These are phyloP conservation scores for Nigrospora sphaerica DNA, from an alignment of 2,329 filamentous ascomycete genomes.

Conservation along the genomic window DNA sequence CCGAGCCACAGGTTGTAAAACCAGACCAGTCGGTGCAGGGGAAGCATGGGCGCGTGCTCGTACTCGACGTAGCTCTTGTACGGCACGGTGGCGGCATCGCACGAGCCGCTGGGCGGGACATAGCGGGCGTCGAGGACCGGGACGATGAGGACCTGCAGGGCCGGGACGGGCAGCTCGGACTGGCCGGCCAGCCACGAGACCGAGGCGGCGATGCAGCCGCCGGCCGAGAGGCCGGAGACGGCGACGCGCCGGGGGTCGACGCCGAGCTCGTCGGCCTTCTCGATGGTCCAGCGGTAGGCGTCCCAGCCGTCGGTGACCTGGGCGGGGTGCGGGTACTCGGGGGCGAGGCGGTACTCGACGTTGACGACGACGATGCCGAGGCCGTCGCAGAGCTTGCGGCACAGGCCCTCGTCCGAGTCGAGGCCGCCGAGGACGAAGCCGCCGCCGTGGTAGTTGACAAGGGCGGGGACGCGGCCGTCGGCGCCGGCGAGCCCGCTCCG, in stretches of 20 bases:
- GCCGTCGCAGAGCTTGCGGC: slow-evolving; percentile 41
- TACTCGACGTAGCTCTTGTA: slow-evolving; percentile 23
- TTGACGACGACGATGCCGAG: slow-evolving; percentile 53
- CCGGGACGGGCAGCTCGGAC: slow-evolving; percentile 16
- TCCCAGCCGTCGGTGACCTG: slow-evolving; percentile 61
- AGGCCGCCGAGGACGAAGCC: slow-evolving; percentile 58
- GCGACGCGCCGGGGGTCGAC: slow-evolving; percentile 50
- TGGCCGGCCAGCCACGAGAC: too few species aligned
- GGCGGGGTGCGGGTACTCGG: slow-evolving; percentile 56
- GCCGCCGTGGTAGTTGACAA: slow-evolving; percentile 63
- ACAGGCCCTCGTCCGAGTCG: slow-evolving; percentile 58
- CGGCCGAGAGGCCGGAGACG: slow-evolving; percentile 58
- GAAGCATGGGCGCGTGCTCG: slow-evolving; percentile 26
- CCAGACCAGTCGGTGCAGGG: slow-evolving; percentile 24
- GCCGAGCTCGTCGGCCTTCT: slow-evolving; percentile 47
- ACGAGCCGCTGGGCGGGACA: slow-evolving; percentile 21
- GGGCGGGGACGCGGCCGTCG: slow-evolving; percentile 31
- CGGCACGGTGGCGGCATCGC: slow-evolving; percentile 14
- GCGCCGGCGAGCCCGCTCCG: too few species aligned
- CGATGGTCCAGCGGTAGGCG: slow-evolving; percentile 53
- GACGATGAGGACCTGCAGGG: slow-evolving; percentile 25
- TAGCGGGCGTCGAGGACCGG: slow-evolving; percentile 25
- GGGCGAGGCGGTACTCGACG: slow-evolving; percentile 63
- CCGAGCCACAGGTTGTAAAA: slow-evolving; percentile 30
- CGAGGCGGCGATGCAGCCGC: slow-evolving; percentile 41